A percentile compares a stretch with the other conserved stretches of the same genome.
These are phyloP conservation scores for Yamadazyma oceani DNA, from an alignment of 1,139 yeast genomes.

Conservation along the genomic window DNA sequence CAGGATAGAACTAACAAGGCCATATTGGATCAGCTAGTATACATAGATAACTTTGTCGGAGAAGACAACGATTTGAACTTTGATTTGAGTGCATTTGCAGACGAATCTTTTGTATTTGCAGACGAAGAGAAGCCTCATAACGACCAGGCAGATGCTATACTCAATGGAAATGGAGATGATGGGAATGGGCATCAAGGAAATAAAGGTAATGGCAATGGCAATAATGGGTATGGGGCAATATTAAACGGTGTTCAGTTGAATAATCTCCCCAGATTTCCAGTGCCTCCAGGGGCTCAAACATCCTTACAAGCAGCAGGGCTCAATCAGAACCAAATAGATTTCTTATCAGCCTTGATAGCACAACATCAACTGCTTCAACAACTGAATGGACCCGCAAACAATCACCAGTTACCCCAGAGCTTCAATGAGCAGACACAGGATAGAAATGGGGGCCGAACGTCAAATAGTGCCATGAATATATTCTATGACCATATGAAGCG, in stretches of 20 bases:
- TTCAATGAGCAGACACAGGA: too few species aligned
- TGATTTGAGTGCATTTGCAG: conserved; percentile 79
- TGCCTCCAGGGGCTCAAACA: conserved; percentile 70
- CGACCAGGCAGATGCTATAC: conserved; percentile 16
- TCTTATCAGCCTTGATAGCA: conserved; percentile 69
- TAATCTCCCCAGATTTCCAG: conserved; percentile 57
- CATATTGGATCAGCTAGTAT: conserved; percentile 70
- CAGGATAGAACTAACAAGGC: conserved; percentile 35
- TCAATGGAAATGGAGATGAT: neutral
- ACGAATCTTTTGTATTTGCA: conserved; percentile 72
- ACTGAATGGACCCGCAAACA: conserved; percentile 1
- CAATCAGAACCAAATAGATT: conserved; percentile 65
- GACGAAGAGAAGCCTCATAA: conserved; percentile 67
- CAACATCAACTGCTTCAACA: conserved; percentile 51
- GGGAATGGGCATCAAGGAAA: conserved; percentile 11
- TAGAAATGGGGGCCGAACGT: neutral
- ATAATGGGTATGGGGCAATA: neutral
- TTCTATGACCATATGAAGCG: conserved; percentile 1
- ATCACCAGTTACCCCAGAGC: conserved; percentile 1
- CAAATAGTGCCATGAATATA: conserved; percentile 2
- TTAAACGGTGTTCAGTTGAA: conserved; percentile 7
- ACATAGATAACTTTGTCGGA: conserved; percentile 69
- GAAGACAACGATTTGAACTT: conserved; percentile 69
- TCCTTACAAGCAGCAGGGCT: conserved; percentile 66
- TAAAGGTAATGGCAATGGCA: conserved; percentile 8